Evolutionary conservation across 2,329 filamentous ascomycete genomes (phyloP).

Genomic region (Fusarium aywerte): DNA sequence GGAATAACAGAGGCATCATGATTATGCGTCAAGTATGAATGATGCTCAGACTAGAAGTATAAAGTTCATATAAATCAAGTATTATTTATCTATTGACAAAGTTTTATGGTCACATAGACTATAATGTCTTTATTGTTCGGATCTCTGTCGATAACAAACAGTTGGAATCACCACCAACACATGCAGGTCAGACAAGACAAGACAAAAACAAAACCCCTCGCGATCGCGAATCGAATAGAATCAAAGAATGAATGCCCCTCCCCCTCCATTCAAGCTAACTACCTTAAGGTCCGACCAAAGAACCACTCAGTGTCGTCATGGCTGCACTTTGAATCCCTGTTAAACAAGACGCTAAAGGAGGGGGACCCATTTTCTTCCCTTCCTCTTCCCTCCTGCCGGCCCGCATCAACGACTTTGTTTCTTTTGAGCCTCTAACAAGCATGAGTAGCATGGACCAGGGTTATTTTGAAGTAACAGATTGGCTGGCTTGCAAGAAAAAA

Average conservation of each 20-base stretch:
- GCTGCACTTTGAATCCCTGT: constrained; percentile 20
- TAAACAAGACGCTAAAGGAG: constrained; percentile 21
- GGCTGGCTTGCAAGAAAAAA: neutral
- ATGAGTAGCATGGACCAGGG: constrained; percentile 7
- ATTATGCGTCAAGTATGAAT: neutral
- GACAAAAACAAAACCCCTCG: constrained; percentile 33
- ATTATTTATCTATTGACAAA: neutral
- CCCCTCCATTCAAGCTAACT: constrained; percentile 31
- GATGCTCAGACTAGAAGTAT: neutral
- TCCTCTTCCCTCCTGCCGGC: constrained; percentile 29
- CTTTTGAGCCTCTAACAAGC: constrained; percentile 25
- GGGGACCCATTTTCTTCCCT: constrained; percentile 24
- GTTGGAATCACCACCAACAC: constrained; percentile 5
- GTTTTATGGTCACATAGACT: too few species aligned
- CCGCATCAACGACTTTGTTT: constrained; percentile 32
- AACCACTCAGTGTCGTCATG: constrained; percentile 44
- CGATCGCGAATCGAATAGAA: constrained; percentile 7
- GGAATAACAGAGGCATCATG: constrained; percentile 11
- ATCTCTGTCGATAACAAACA: neutral
- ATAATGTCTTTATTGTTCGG: neutral
- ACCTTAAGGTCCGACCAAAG: constrained; percentile 27
- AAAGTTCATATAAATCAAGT: neutral
- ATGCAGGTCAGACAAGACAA: constrained; percentile 26
- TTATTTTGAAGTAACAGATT: neutral
- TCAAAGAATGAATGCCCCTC: constrained; percentile 30